Evolutionary conservation across 257 asterid genomes (phyloP).

Genomic region (Henckelia pumila): DNA sequence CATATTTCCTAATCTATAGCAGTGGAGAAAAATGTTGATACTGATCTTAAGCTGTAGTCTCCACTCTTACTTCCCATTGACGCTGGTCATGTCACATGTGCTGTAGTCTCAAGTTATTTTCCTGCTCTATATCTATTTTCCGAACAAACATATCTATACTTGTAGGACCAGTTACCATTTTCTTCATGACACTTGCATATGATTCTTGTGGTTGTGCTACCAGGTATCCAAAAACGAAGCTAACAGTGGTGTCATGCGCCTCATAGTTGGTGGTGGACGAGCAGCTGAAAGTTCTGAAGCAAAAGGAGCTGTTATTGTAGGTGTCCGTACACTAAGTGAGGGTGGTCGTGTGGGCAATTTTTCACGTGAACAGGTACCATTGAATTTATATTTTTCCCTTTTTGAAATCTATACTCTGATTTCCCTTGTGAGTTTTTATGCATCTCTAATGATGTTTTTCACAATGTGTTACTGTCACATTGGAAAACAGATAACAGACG

Average conservation of each 20-base stretch:
- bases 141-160: slow-evolving; percentile 1
- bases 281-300: slow-evolving; percentile 82
- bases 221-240: slow-evolving; percentile 88
- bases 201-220: slow-evolving; percentile 24
- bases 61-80: slow-evolving; percentile 5
- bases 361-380: slow-evolving; percentile 88
- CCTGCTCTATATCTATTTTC: slow-evolving; percentile 23
- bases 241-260: slow-evolving; percentile 98
- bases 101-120: slow-evolving; percentile 23
- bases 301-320: slow-evolving; percentile 93
- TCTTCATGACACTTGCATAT: slow-evolving; percentile 18
- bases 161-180: slow-evolving; percentile 11
- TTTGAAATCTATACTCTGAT: neutral
- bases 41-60: neutral
- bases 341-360: slow-evolving; percentile 97
- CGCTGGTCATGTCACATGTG: slow-evolving; percentile 22
- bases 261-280: slow-evolving; percentile 98
- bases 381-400: slow-evolving; percentile 10
- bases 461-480: slow-evolving; percentile 5
- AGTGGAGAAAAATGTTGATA: neutral
- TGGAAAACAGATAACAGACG: neutral
- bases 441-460: neutral
- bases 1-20: neutral
- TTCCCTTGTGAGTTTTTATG: neutral
- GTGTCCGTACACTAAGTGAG: slow-evolving; percentile 98